These are phyloP conservation scores for Manihot esculenta DNA, from an alignment of 441 rosid genomes.

Conservation along the genomic window DNA sequence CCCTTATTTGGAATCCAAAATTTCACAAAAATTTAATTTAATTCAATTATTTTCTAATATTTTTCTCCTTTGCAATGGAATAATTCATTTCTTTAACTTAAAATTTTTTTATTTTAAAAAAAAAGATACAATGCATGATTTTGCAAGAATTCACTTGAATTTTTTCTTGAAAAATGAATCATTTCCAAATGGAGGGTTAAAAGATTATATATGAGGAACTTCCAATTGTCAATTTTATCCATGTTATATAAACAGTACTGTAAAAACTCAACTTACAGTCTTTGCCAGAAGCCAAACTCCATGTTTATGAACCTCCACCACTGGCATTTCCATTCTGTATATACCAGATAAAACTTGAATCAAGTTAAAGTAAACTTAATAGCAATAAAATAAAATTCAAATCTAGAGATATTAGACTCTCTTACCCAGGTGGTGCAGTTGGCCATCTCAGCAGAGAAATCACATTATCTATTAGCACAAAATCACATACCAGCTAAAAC, in stretches of 20 bases:
- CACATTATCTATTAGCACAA: slow-evolving; percentile 43
- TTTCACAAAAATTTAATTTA: too few species aligned
- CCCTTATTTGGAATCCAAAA: too few species aligned
- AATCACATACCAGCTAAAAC: slow-evolving; percentile 22
- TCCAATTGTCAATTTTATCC: neutral
- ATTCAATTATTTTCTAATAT: too few species aligned
- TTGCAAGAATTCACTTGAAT: too few species aligned
- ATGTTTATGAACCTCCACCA: slow-evolving; percentile 72
- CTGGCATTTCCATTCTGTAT: slow-evolving; percentile 89
- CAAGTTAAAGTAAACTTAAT: slow-evolving; percentile 23
- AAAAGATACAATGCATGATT: too few species aligned
- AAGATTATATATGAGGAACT: slow-evolving; percentile 5
- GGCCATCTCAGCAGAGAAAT: slow-evolving; percentile 90
- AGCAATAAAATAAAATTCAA: slow-evolving; percentile 7
- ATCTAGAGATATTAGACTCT: slow-evolving; percentile 1
- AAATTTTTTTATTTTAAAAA: too few species aligned
- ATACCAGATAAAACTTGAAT: slow-evolving; percentile 16
- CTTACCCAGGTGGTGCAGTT: slow-evolving; percentile 75
- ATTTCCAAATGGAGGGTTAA: too few species aligned
- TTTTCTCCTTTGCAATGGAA: too few species aligned
- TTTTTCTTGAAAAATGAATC: too few species aligned
- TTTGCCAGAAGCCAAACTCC: slow-evolving; percentile 84
- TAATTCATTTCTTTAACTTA: too few species aligned
- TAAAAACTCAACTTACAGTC: slow-evolving; percentile 49
- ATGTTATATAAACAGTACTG: slow-evolving; percentile 11